phyloP scores from a whole-genome alignment of 1,139 yeast species.

The Geotrichum australiense region DNA sequence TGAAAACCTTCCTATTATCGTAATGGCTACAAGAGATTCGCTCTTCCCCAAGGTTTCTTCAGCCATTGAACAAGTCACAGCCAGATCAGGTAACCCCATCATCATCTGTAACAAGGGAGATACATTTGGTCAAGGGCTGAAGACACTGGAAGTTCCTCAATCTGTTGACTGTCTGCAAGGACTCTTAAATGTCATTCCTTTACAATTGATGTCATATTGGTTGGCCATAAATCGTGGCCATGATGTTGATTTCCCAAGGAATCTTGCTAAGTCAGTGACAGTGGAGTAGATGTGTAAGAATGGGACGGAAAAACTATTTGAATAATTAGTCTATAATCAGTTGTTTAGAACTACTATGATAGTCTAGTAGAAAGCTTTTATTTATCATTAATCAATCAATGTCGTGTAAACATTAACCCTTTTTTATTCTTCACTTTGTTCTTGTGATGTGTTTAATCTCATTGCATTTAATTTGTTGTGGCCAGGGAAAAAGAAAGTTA shows the following conservation, averaged over 20 bases:
- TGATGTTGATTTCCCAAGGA: slow-evolving; percentile 98
- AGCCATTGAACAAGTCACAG: slow-evolving; percentile 94
- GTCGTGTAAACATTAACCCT: not conserved
- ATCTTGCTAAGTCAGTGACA: slow-evolving; percentile 96
- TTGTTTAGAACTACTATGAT: too few species aligned
- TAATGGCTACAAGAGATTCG: slow-evolving; percentile 96
- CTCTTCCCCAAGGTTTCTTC: slow-evolving; percentile 94
- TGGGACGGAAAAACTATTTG: not conserved
- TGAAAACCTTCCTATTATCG: slow-evolving; percentile 86
- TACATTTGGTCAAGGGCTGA: slow-evolving; percentile 38
- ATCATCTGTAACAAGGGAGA: slow-evolving; percentile 90
- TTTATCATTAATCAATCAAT: not conserved
- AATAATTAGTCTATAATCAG: not conserved
- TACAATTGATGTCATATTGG: slow-evolving; percentile 97
- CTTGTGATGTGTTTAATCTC: not conserved
- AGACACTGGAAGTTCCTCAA: slow-evolving; percentile 77
- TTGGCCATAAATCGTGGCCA: slow-evolving; percentile 91
- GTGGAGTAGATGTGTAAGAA: slow-evolving; percentile 51
- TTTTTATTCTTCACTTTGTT: not conserved
- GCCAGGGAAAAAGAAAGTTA: not conserved
- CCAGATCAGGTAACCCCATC: slow-evolving; percentile 96
- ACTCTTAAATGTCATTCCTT: slow-evolving; percentile 83
- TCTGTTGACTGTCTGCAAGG: slow-evolving; percentile 99
- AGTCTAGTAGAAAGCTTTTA: too few species aligned
- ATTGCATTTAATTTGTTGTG: too few species aligned